Evolutionary conservation across 2,329 filamentous ascomycete species (phyloP).

Genomic region (Emmonsiellopsis sp.): DNA sequence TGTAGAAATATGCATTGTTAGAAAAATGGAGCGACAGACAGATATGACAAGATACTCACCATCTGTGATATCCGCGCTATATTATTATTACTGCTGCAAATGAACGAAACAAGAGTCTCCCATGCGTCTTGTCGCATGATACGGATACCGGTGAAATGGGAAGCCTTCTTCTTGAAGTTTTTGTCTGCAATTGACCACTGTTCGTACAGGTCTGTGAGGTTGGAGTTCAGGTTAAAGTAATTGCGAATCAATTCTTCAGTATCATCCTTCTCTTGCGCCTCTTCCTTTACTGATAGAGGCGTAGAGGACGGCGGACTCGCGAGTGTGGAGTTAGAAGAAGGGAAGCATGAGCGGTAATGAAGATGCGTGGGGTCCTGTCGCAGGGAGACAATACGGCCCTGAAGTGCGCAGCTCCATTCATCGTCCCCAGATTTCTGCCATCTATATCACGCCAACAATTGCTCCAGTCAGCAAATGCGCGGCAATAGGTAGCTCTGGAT

Average conservation of each 20-base stretch:
- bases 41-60: conserved; percentile 39
- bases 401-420: conserved; percentile 84
- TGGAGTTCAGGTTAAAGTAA: conserved; percentile 79
- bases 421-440: conserved; percentile 74
- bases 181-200: conserved; percentile 78
- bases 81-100: conserved; percentile 98
- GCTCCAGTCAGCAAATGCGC: neutral
- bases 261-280: conserved; percentile 46
- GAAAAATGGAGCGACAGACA: conserved; percentile 1
- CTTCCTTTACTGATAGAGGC: conserved; percentile 23
- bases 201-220: conserved; percentile 66
- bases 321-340: conserved; percentile 23
- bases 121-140: conserved; percentile 92
- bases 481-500: neutral
- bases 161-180: conserved; percentile 82
- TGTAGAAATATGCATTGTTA: conserved; percentile 18
- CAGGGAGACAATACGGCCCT: conserved; percentile 74
- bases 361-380: conserved; percentile 71
- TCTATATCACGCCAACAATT: conserved; percentile 34
- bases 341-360: conserved; percentile 65
- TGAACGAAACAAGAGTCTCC: conserved; percentile 89
- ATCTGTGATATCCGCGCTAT: conserved; percentile 92
- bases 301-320: conserved; percentile 29
- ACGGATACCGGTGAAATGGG: conserved; percentile 79
- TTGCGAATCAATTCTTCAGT: conserved; percentile 65